Conservation (phyloP, 75 land plant genomes). For the Pseudotsuga menziesii region DNA sequence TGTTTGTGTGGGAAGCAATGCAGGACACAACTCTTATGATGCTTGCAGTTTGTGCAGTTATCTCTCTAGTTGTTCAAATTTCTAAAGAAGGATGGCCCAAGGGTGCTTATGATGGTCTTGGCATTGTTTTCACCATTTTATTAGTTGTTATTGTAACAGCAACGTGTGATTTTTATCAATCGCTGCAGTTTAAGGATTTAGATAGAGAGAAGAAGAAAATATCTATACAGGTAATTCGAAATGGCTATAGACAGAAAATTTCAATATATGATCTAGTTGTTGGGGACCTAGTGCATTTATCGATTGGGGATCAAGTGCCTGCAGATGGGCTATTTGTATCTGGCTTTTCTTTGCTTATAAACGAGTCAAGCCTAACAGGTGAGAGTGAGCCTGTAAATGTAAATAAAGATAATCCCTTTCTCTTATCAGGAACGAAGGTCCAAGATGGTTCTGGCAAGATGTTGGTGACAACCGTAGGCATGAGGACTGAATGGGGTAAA, state of each 20-base stretch:
- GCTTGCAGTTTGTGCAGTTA: conserved; percentile 72
- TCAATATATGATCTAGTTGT: conserved; percentile 58
- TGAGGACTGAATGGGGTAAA: conserved; percentile 71
- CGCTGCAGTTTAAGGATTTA: conserved; percentile 61
- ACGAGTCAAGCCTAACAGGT: conserved; percentile 66
- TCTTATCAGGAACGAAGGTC: conserved; percentile 64
- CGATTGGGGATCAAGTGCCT: conserved; percentile 80
- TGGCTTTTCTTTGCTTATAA: conserved; percentile 55
- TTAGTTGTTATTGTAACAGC: conserved; percentile 23
- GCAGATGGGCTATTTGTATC: conserved; percentile 75
- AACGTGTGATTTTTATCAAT: conserved; percentile 54
- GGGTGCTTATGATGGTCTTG: conserved; percentile 96
- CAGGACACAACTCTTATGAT: conserved; percentile 88
- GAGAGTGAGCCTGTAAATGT: conserved; percentile 54
- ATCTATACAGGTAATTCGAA: conserved; percentile 47
- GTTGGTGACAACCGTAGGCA: conserved; percentile 59
- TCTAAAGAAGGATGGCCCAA: conserved; percentile 78
- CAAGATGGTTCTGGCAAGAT: conserved; percentile 63
- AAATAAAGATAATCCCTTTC: conserved; percentile 37
- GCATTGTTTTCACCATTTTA: conserved; percentile 72
- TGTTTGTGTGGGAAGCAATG: conserved; percentile 94
- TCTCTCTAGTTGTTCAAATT: conserved; percentile 77
- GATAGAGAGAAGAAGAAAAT: conserved; percentile 66
- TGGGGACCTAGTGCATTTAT: conserved; percentile 79
- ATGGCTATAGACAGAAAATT: conserved; percentile 39